Percentiles rank a stretch among this genome's conserved stretches.
phyloP scores from a whole-genome alignment of 257 asterid species.

The Capsicum baccatum region DNA sequence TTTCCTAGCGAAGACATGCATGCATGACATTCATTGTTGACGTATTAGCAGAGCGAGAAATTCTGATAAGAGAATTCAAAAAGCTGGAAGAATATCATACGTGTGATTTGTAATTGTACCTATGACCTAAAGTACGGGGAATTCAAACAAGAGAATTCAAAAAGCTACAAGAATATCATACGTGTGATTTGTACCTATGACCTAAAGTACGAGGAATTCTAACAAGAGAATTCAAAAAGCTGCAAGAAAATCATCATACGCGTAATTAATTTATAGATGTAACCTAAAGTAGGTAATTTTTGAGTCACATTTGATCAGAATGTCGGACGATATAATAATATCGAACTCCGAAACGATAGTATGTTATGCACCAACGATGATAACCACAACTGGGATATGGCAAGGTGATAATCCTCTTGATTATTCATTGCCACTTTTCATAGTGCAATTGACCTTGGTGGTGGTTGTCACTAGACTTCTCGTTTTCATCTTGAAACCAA shows the following conservation, averaged over 20 bases:
- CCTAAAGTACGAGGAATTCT: background rate
- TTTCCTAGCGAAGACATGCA: background rate
- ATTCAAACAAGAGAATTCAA: background rate
- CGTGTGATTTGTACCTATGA: background rate
- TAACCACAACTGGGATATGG: conserved; percentile 89
- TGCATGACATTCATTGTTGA: background rate
- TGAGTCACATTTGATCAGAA: conserved; percentile 24
- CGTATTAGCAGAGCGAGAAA: background rate
- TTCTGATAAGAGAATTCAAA: background rate
- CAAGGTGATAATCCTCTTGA: conserved; percentile 95
- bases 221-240: background rate
- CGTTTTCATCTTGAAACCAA: conserved; percentile 76
- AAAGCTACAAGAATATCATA: background rate
- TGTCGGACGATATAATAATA: conserved; percentile 37
- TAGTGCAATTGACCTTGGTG: conserved; percentile 74
- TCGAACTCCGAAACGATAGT: conserved; percentile 45
- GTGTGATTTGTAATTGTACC: background rate
- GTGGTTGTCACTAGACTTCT: conserved; percentile 74
- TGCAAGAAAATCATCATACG: fast-evolving
- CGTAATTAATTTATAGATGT: background rate
- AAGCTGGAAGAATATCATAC: too few relatives aligned
- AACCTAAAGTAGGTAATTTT: background rate
- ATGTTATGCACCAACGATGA: conserved; percentile 96
- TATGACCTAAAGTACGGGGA: background rate
- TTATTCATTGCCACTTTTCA: conserved; percentile 89